phyloP scores from a whole-genome alignment of 192 early-diverging fungal genomes.

The Coemansia sp. region DNA sequence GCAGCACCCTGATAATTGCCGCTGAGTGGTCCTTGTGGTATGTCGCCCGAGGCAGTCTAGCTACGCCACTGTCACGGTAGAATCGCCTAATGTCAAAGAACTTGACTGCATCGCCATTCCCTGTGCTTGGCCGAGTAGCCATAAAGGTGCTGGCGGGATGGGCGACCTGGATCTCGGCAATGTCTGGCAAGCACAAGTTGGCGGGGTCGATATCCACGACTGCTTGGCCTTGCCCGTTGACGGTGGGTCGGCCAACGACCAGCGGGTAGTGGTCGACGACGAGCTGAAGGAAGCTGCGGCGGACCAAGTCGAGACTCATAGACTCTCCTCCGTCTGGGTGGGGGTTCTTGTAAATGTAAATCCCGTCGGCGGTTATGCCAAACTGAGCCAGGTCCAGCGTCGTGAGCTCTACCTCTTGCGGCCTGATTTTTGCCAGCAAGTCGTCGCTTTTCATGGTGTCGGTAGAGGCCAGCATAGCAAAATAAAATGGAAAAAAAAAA shows the following conservation, averaged over 20 bases:
- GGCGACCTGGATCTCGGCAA: slow-evolving; percentile 27
- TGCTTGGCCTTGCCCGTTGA: slow-evolving; percentile 25
- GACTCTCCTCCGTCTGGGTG: slow-evolving; percentile 5
- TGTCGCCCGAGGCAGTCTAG: slow-evolving; percentile 20
- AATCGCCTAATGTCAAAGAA: slow-evolving; percentile 47
- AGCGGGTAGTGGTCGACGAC: slow-evolving; percentile 48
- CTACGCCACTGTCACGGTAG: slow-evolving; percentile 22
- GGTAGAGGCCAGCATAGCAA: neutral
- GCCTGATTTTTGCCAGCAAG: slow-evolving; percentile 8
- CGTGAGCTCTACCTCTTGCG: slow-evolving; percentile 37
- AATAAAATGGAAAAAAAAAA: no score
- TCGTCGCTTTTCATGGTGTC: neutral
- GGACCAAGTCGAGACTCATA: slow-evolving; percentile 31
- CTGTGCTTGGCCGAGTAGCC: neutral
- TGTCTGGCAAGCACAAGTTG: slow-evolving; percentile 36
- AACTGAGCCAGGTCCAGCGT: slow-evolving; percentile 34
- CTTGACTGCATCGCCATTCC: neutral
- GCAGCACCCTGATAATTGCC: slow-evolving; percentile 23
- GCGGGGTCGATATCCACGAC: slow-evolving; percentile 26
- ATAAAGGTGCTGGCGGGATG: slow-evolving; percentile 35
- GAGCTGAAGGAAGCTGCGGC: slow-evolving; percentile 25
- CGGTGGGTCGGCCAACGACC: slow-evolving; percentile 25
- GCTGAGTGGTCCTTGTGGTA: slow-evolving; percentile 32
- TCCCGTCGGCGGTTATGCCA: slow-evolving; percentile 24
- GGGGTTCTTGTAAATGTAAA: slow-evolving; percentile 34